These are phyloP conservation scores for Aspergillus alliaceus DNA, from an alignment of 2,329 filamentous ascomycete genomes.

Conservation along the genomic window DNA sequence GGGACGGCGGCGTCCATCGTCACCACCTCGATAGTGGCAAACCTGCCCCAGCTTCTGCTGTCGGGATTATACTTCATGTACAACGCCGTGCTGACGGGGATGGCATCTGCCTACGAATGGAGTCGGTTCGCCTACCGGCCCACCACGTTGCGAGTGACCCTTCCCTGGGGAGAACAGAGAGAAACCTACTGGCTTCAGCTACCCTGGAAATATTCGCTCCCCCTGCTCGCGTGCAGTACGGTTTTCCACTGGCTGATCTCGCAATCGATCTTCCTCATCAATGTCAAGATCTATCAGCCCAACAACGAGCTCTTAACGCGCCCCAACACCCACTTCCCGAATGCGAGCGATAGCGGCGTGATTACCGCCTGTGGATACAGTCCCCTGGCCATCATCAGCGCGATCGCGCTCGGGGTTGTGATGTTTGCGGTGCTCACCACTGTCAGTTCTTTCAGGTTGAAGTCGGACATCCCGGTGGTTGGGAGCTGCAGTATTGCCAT, in stretches of 20 bases:
- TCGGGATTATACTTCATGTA: slow-evolving; percentile 33
- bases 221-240: slow-evolving; percentile 33
- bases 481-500: background rate
- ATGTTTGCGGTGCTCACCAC: background rate
- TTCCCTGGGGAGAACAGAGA: slow-evolving; percentile 42
- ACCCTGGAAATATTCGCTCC: slow-evolving; percentile 43
- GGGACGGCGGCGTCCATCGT: background rate
- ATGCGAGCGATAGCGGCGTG: background rate
- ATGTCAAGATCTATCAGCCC: background rate
- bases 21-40: slow-evolving; percentile 26
- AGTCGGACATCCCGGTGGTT: background rate
- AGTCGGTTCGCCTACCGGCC: slow-evolving; percentile 35
- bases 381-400: background rate
- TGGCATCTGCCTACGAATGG: slow-evolving; percentile 51
- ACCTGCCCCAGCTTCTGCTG: slow-evolving; percentile 32
- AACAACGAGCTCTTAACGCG: background rate
- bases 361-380: background rate
- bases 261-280: slow-evolving; percentile 41
- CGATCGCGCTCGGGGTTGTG: background rate
- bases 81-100: slow-evolving; percentile 42
- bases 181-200: slow-evolving; percentile 47
- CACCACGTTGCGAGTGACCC: slow-evolving; percentile 46
- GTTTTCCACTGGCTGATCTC: slow-evolving; percentile 50
- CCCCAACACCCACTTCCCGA: background rate
- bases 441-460: background rate